These are phyloP conservation scores for Pleurotus platypus DNA, from an alignment of 768 basidiomycete species.

Conservation along the genomic window DNA sequence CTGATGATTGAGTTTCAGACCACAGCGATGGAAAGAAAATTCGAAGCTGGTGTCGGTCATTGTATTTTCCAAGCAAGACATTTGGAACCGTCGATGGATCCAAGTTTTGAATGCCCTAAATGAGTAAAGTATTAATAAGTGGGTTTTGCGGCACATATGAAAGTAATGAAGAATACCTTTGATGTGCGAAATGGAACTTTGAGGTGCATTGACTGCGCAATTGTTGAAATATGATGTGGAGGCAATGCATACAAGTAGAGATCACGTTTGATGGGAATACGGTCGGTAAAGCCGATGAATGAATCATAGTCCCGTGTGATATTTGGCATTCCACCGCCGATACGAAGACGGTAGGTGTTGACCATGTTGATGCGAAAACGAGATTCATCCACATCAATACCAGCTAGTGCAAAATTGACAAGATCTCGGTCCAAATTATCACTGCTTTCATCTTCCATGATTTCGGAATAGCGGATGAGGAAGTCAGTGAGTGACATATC, in stretches of 20 bases:
- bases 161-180: background rate
- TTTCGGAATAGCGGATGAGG: no score
- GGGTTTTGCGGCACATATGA: no score
- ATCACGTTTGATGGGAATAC: background rate
- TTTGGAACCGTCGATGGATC: background rate
- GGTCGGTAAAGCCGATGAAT: background rate
- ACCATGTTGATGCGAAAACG: background rate
- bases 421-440: no score
- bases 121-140: no score
- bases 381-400: background rate
- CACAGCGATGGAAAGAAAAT: background rate
- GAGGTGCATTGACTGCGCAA: background rate
- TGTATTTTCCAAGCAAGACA: background rate
- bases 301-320: slow-evolving; percentile 1
- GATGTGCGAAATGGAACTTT: background rate
- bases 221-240: background rate
- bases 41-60: background rate
- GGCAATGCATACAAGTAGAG: background rate
- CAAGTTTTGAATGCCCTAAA: background rate
- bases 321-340: background rate
- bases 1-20: background rate
- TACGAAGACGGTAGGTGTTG: background rate
- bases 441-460: no score
- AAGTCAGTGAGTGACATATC: no score
- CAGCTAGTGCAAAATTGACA: background rate